phyloP scores from a whole-genome alignment of 306 rosid genomes.

The Abrus pulchellus region DNA sequence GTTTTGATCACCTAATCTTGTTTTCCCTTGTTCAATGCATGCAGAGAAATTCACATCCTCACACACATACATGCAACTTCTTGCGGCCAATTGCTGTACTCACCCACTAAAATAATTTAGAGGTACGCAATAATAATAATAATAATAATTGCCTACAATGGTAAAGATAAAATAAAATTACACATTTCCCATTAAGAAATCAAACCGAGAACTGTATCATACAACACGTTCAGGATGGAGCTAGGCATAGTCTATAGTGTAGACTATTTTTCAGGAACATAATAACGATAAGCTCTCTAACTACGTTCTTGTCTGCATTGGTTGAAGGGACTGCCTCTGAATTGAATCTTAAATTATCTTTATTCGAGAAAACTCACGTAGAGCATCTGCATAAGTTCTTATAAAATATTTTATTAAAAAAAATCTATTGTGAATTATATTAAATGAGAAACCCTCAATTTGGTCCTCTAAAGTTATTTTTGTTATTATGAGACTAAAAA shows the following conservation, averaged over 20 bases:
- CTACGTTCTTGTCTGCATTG: not conserved
- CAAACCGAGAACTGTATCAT: slow-evolving; percentile 2
- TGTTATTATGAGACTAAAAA: not conserved
- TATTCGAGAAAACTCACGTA: not conserved
- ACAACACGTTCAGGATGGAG: not conserved
- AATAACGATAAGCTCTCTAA: not conserved
- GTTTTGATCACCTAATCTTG: slow-evolving; percentile 49
- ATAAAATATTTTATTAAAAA: not conserved
- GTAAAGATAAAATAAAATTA: not conserved
- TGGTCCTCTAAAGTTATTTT: not conserved
- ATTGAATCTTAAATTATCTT: slow-evolving; percentile 1
- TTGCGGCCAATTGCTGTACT: slow-evolving; percentile 48
- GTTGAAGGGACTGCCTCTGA: not conserved
- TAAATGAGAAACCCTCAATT: not conserved
- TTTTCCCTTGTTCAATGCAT: slow-evolving; percentile 50
- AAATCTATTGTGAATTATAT: not conserved
- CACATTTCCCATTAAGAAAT: slow-evolving; percentile 13
- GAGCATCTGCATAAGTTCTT: slow-evolving; percentile 27
- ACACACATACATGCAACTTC: slow-evolving; percentile 42
- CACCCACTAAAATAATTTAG: slow-evolving; percentile 44
- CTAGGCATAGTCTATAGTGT: not conserved
- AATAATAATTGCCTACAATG: slow-evolving; percentile 32
- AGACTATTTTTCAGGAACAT: not conserved
- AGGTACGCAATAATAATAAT: slow-evolving; percentile 37
- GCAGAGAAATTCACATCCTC: slow-evolving; percentile 47